A percentile compares a stretch with the other conserved stretches of the same genome.
Conservation (phyloP, 2,329 filamentous ascomycete species). For the Annulohypoxylon truncatum region DNA sequence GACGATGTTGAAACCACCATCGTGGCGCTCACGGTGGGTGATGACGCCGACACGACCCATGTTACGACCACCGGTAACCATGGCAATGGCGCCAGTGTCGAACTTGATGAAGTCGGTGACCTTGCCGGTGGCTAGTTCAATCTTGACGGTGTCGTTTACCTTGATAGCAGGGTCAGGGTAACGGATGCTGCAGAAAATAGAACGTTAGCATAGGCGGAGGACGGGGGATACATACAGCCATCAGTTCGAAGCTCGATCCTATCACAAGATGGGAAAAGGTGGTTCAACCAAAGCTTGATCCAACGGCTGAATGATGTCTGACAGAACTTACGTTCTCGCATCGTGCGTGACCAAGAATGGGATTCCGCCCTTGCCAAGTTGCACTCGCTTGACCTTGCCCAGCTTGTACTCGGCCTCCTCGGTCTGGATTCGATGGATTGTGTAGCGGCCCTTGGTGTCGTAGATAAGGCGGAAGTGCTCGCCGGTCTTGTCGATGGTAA, state of each 20-base stretch:
- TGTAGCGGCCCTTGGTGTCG: constrained; percentile 99
- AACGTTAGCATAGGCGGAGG: constrained; percentile 55
- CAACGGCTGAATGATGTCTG: constrained; percentile 99
- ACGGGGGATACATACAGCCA: constrained; percentile 64
- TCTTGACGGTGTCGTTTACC: constrained; percentile 99
- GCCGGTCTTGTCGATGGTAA: constrained; percentile 99
- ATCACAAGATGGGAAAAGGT: constrained; percentile 49
- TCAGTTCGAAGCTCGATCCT: constrained; percentile 57
- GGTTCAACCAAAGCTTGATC: constrained; percentile 94
- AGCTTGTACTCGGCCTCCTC: constrained; percentile 99
- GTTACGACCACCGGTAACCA: constrained; percentile 99
- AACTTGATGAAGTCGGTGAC: constrained; percentile 98
- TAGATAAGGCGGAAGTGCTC: constrained; percentile 99
- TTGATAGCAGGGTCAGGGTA: constrained; percentile 99
- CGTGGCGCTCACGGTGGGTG: constrained; percentile 99
- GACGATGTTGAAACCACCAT: constrained; percentile 99
- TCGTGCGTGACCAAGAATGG: constrained; percentile 99
- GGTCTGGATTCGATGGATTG: constrained; percentile 97
- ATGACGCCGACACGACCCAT: constrained; percentile 99
- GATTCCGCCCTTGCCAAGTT: constrained; percentile 99
- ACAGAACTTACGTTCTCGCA: constrained; percentile 99
- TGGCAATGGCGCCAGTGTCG: constrained; percentile 97
- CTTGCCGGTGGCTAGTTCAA: constrained; percentile 96
- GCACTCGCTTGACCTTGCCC: constrained; percentile 99
- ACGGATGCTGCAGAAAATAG: constrained; percentile 78